Conservation (phyloP, 208 protist genomes). For the Crithidia sp. region DNA sequence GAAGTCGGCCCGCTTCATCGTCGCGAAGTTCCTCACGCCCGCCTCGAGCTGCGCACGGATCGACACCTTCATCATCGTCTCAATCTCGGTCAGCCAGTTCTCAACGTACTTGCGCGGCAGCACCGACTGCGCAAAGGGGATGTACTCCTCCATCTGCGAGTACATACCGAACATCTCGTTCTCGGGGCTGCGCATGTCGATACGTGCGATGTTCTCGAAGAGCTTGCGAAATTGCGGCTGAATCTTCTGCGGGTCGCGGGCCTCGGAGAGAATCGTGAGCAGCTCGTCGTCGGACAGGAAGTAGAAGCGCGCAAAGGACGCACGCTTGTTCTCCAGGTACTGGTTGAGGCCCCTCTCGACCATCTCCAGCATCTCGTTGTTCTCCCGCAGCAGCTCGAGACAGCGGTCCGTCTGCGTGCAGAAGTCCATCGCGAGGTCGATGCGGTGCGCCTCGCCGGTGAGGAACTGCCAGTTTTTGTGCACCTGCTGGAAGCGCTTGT, state of each 20-base stretch:
- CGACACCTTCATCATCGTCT: slow-evolving; percentile 94
- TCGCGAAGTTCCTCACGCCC: slow-evolving; percentile 76
- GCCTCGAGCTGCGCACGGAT: slow-evolving; percentile 90
- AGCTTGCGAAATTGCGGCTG: slow-evolving; percentile 97
- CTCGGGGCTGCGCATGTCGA: slow-evolving; percentile 89
- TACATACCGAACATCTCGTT: slow-evolving; percentile 96
- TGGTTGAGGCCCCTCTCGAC: slow-evolving; percentile 97
- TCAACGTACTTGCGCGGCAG: slow-evolving; percentile 96
- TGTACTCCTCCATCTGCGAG: slow-evolving; percentile 95
- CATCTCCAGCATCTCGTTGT: slow-evolving; percentile 94
- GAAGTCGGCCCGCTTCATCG: slow-evolving; percentile 78
- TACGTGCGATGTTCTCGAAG: slow-evolving; percentile 95
- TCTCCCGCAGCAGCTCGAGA: slow-evolving; percentile 91
- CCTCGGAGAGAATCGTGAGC: slow-evolving; percentile 95
- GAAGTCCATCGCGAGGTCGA: slow-evolving; percentile 85
- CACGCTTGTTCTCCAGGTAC: slow-evolving; percentile 96
- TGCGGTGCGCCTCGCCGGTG: slow-evolving; percentile 82
- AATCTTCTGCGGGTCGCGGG: slow-evolving; percentile 94
- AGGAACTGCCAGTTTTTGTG: slow-evolving; percentile 96
- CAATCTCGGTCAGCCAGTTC: slow-evolving; percentile 97
- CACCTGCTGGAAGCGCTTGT: slow-evolving; percentile 93
- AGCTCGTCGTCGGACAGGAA: slow-evolving; percentile 94
- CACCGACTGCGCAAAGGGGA: slow-evolving; percentile 93
- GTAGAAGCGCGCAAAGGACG: slow-evolving; percentile 94
- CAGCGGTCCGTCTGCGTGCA: slow-evolving; percentile 82